A percentile compares a stretch with the other conserved stretches of the same genome.
Evolutionary conservation across 208 protist species (phyloP).

Genomic region (Leptomonas pyrrhocoris): DNA sequence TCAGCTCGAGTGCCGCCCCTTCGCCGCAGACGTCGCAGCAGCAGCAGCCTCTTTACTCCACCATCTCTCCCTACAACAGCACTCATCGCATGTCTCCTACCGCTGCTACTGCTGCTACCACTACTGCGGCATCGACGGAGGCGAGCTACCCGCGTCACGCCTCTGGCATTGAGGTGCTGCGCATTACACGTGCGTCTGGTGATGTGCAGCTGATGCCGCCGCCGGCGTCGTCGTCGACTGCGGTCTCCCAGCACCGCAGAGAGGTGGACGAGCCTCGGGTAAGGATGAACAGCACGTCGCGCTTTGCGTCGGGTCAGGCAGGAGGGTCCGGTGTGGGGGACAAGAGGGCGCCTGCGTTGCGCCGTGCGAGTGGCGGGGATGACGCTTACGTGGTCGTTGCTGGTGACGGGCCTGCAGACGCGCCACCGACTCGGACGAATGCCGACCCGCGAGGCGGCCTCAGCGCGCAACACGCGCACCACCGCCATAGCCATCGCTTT

Average conservation of each 20-base stretch:
- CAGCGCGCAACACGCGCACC: not conserved
- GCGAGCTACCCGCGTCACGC: not conserved
- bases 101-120: not conserved
- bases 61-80: constrained; percentile 12
- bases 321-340: not conserved
- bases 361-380: not conserved
- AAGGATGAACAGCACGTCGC: not conserved
- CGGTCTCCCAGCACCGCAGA: not conserved
- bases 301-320: constrained; percentile 6
- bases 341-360: not conserved
- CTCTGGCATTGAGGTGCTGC: constrained; percentile 22
- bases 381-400: not conserved
- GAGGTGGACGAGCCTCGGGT: constrained; percentile 5
- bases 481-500: constrained; percentile 8
- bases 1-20: not conserved
- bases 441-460: not conserved
- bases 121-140: not conserved
- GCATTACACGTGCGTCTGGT: constrained; percentile 26
- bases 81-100: not conserved
- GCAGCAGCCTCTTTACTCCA: constrained; percentile 13
- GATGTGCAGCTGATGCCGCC: constrained; percentile 12
- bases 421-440: not conserved
- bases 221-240: constrained; percentile 4
- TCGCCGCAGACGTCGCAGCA: not conserved
- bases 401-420: not conserved